Percentiles rank a stretch among this genome's conserved stretches.
Evolutionary conservation across 192 early-diverging fungal species (phyloP).

Genomic region (Backusella parvicylindrica): DNA sequence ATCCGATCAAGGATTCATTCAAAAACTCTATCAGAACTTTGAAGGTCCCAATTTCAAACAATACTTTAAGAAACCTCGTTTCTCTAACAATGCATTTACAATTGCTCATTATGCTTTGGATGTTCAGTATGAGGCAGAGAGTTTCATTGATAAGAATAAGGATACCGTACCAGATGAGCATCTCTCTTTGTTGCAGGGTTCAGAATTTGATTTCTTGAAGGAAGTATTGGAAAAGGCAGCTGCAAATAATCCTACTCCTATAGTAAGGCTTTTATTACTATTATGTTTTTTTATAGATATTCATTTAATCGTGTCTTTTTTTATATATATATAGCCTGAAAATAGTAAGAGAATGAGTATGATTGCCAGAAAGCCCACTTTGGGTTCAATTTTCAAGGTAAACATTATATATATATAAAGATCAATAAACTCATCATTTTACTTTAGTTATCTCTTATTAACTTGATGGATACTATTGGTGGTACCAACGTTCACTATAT

Average conservation of each 20-base stretch:
- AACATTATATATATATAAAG: not conserved
- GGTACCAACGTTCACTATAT: slow-evolving; percentile 95
- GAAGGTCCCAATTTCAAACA: slow-evolving; percentile 56
- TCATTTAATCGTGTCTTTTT: not conserved
- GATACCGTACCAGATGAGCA: slow-evolving; percentile 96
- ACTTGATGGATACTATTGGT: slow-evolving; percentile 93
- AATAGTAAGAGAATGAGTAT: slow-evolving; percentile 47
- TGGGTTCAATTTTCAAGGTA: slow-evolving; percentile 95
- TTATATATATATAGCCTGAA: slow-evolving; percentile 19
- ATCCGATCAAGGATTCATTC: slow-evolving; percentile 78
- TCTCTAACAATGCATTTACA: slow-evolving; percentile 84
- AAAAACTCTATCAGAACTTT: slow-evolving; percentile 89
- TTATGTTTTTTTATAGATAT: not conserved
- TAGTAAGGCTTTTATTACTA: slow-evolving; percentile 19
- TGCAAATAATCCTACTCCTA: slow-evolving; percentile 35
- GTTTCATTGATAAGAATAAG: slow-evolving; percentile 98
- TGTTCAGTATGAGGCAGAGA: slow-evolving; percentile 91
- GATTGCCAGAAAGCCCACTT: slow-evolving; percentile 76
- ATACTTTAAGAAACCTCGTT: slow-evolving; percentile 91
- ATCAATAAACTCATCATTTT: not conserved
- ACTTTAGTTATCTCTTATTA: slow-evolving; percentile 70
- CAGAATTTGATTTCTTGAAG: slow-evolving; percentile 76
- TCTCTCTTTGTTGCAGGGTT: slow-evolving; percentile 72
- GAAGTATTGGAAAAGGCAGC: slow-evolving; percentile 71
- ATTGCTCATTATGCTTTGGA: slow-evolving; percentile 95